Base-by-base conservation (phyloP, 1,284 basidiomycete genomes). In the Coniophora puteana region DNA sequence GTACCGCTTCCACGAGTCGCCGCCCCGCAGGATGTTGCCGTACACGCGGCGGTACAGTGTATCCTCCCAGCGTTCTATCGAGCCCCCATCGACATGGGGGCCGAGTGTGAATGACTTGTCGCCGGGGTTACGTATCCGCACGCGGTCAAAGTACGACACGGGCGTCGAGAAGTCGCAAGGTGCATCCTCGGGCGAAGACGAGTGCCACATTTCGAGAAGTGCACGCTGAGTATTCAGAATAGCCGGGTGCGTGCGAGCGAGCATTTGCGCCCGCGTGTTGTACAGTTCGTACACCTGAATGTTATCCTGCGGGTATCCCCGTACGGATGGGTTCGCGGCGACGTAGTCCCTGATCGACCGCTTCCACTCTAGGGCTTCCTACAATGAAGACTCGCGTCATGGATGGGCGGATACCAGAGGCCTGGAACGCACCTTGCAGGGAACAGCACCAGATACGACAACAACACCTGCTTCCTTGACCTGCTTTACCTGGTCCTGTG, bases 1-100 rank as follows among this genome's bases (percentile, higher is more conserved):
- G 48, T 81, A 72, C 31, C 65, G 57, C 38, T 66, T 64, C 81
- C 83, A 89, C 0, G 54, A 55, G 8, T 69, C 65, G 8, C 68
- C 58, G 4, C 69, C 68, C 14, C 61, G 44, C 2, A 89, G 56
- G 36, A 90, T 81, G 11, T 64, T 53, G 4, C 49, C 32, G 59
- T 80, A 90, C 17, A 78, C 79, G 1, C 51, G 54, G n/a, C 81
- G 65, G 54, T 80, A 86, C 1, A 57, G 63, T 0, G 66, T 60
- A 56, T 90, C 88, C 58, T 91, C 87, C 88, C 89, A 91, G 0
- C 84, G 64, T 60, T 92, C 87, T 5, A 89, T 65, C 4, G 77
- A 73, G 0, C 87, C 88, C 0, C 82, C 83, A 53, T 92, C 89
- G 35, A 87, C 70, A 52, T 92, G 88, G 4, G 87, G 79, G 0